phyloP scores from a whole-genome alignment of 2,329 filamentous ascomycete genomes.

The Neonectria magnoliae region DNA sequence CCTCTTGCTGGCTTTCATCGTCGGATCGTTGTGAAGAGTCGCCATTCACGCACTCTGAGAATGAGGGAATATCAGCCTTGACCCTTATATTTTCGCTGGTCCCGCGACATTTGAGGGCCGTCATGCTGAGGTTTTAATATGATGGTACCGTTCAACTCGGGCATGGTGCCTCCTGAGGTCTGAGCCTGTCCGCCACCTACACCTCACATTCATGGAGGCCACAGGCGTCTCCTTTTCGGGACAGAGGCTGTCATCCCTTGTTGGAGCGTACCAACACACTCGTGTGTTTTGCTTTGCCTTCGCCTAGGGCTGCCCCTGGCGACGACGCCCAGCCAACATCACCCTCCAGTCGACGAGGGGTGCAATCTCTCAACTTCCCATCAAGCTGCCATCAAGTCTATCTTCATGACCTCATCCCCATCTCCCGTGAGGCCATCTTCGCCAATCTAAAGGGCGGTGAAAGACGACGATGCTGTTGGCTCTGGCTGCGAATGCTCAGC shows the following conservation, averaged over 20 bases:
- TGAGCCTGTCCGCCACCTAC: background rate
- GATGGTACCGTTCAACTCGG: background rate
- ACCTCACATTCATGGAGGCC: background rate
- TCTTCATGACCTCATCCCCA: background rate
- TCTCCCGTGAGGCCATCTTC: background rate
- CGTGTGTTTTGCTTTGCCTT: background rate
- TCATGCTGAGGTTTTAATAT: background rate
- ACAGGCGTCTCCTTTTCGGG: background rate
- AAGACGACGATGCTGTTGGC: constrained; percentile 1
- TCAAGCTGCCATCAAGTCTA: background rate
- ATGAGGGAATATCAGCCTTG: background rate
- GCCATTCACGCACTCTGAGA: background rate
- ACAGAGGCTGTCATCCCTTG: background rate
- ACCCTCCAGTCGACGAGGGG: background rate
- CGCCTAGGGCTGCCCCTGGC: too few species aligned
- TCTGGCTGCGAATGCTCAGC: background rate
- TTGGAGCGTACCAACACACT: background rate
- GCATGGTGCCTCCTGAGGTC: background rate
- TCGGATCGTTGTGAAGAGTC: background rate
- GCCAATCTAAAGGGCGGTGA: background rate
- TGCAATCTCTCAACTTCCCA: background rate
- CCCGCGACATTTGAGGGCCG: background rate
- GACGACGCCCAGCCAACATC: background rate
- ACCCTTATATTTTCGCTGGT: background rate
- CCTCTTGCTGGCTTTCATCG: background rate